Base-by-base conservation (phyloP, 345 rosid species). In the Syzygium aqueum region DNA sequence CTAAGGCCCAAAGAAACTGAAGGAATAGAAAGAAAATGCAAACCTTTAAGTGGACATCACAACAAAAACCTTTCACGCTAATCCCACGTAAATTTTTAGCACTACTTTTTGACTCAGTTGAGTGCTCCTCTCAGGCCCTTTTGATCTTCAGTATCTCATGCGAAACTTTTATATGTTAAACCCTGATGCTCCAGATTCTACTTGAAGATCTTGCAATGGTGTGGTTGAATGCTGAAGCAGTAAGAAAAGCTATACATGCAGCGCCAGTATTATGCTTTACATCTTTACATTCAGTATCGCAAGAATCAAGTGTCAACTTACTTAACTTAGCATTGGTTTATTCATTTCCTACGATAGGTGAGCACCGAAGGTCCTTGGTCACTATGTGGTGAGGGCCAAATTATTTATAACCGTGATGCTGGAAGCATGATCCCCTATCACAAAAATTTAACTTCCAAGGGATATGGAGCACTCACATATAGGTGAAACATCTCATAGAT, bases 221-320 rank as follows among this genome's bases (percentile, higher is more conserved):
- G 83, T 92, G 94, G 96, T 85, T 94, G 16, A 92, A 94, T 19
- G 92, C 92, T 73, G 92, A 86, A 85, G 84, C 89, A 50, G 93
- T 92, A 6, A 88, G 96, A 87, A 86, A 86, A 83, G 94, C 93
- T 52, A 84, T 94, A 33, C 95, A 94, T 89, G 96, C 93, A 6
- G 85, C 89, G 17, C 88, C 91, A 17, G 94, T 93, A 91, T n/a
- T 9, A 85, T 3, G 59, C 59, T 54, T 54, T 21, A 21, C 59
- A 54, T 53, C 51, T 16, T 57, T 21, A 54, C 49, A 40, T 40
- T 43, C 15, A 13, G 11, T 80, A 23, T 43, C 28, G 10, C 84
- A 30, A 54, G 15, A 37, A 53, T 33, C n/a, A 43, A 85, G 46
- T n/a, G 27, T 53, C n/a, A 28, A 30, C 43, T n/a, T 25, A 54